Evolutionary conservation across 2,329 filamentous ascomycete genomes (phyloP).

Genomic region (Aspergillus fijiensis): DNA sequence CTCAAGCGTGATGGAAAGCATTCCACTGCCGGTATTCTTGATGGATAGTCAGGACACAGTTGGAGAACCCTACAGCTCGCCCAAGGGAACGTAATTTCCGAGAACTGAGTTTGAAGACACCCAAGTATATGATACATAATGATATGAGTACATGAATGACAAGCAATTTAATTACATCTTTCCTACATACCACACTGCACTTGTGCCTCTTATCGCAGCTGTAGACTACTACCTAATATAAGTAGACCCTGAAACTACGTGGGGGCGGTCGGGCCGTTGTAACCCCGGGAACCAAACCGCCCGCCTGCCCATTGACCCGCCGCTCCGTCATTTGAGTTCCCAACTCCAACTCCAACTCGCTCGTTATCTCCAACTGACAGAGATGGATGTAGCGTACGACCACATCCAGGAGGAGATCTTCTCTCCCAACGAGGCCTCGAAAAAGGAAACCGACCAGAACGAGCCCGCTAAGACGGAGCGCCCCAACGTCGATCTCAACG

Average conservation of each 20-base stretch:
- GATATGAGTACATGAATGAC: constrained; percentile 6
- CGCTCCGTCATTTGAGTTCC: constrained; percentile 2
- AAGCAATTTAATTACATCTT: background rate
- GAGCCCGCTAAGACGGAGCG: constrained; percentile 34
- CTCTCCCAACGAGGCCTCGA: constrained; percentile 51
- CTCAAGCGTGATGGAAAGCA: constrained; percentile 46
- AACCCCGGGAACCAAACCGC: constrained; percentile 22
- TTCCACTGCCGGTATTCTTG: constrained; percentile 41
- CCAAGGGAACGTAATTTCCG: constrained; percentile 13
- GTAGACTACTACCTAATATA: background rate
- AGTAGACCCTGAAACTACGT: background rate
- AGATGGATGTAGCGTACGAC: constrained; percentile 96
- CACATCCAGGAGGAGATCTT: constrained; percentile 86
- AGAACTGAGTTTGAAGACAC: background rate
- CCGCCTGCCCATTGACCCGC: constrained; percentile 2
- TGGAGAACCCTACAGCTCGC: constrained; percentile 37
- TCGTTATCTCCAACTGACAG: constrained; percentile 17
- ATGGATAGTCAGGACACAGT: constrained; percentile 40
- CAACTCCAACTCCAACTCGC: constrained; percentile 2
- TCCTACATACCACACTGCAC: background rate
- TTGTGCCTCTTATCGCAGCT: background rate
- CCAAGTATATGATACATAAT: background rate
- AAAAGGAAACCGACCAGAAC: constrained; percentile 49
- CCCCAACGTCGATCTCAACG: constrained; percentile 63
- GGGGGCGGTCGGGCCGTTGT: constrained; percentile 34